These are phyloP conservation scores for Penicillium decumbens DNA, from an alignment of 2,329 filamentous ascomycete genomes.

Conservation along the genomic window DNA sequence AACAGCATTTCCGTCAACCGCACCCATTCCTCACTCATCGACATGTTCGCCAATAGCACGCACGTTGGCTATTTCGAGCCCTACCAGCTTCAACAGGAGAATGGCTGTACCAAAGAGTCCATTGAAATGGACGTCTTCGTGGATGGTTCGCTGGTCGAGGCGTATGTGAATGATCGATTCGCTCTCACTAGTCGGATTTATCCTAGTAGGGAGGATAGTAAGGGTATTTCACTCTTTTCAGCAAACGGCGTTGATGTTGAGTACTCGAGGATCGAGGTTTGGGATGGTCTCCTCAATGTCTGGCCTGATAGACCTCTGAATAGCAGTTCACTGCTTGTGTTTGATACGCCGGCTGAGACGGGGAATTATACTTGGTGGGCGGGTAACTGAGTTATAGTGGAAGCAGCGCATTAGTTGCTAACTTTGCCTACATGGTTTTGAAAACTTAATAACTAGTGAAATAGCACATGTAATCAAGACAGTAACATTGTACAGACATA, in stretches of 20 bases:
- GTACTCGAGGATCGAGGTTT: slow-evolving; percentile 11
- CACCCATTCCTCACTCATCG: slow-evolving; percentile 10
- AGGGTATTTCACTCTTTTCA: slow-evolving; percentile 4
- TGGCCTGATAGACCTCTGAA: slow-evolving; percentile 13
- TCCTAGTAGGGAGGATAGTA: slow-evolving; percentile 14
- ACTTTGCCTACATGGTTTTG: no score
- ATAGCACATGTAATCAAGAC: no score
- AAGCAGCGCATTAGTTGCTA: no score
- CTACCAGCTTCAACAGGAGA: background rate
- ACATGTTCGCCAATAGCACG: slow-evolving; percentile 5
- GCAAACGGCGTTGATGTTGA: slow-evolving; percentile 3
- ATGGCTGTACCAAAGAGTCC: slow-evolving; percentile 1
- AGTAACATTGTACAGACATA: no score
- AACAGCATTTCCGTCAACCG: slow-evolving; percentile 11
- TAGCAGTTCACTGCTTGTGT: slow-evolving; percentile 13
- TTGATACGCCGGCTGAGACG: slow-evolving; percentile 15
- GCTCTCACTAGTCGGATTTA: slow-evolving; percentile 15
- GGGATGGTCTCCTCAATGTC: slow-evolving; percentile 15
- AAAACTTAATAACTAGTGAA: no score
- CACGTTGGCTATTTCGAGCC: slow-evolving; percentile 14
- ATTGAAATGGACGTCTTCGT: slow-evolving; percentile 13
- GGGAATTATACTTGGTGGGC: slow-evolving; percentile 16
- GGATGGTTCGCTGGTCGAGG: slow-evolving; percentile 14
- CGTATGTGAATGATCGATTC: slow-evolving; percentile 15
- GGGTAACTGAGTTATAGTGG: slow-evolving; percentile 6